phyloP scores from a whole-genome alignment of 2,329 filamentous ascomycete species.

The Trichoderma koningiopsis region DNA sequence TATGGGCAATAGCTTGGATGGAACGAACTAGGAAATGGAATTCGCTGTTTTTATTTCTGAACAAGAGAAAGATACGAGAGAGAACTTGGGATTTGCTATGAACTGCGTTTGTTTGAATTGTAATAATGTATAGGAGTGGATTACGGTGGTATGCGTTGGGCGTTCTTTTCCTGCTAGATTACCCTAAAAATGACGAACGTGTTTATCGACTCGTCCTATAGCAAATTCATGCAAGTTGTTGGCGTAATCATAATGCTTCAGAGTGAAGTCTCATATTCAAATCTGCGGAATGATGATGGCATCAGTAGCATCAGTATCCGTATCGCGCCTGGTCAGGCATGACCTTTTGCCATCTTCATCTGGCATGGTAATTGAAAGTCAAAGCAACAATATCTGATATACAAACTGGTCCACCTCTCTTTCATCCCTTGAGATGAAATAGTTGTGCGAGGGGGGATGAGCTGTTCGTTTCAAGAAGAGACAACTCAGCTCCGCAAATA shows the following conservation, averaged over 20 bases:
- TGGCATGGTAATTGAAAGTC: no score
- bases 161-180: conserved; percentile 18
- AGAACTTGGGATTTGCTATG: neutral
- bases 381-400: no score
- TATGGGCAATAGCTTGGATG: neutral
- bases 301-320: no score
- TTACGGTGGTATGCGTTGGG: conserved; percentile 21
- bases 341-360: no score
- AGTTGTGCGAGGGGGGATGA: neutral
- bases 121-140: conserved; percentile 21
- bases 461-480: conserved; percentile 1
- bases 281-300: neutral
- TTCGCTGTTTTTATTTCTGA: neutral
- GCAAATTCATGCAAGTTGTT: neutral
- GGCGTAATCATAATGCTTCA: neutral
- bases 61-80: neutral
- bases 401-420: no score
- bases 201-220: neutral
- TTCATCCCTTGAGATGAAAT: neutral
- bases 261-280: neutral
- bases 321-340: no score
- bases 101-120: conserved; percentile 1
- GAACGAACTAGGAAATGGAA: neutral
- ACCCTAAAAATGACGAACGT: conserved; percentile 3
- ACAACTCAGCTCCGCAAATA: neutral